Evolutionary conservation across 2,329 filamentous ascomycete genomes (phyloP).

Genomic region (Nemania abortiva): DNA sequence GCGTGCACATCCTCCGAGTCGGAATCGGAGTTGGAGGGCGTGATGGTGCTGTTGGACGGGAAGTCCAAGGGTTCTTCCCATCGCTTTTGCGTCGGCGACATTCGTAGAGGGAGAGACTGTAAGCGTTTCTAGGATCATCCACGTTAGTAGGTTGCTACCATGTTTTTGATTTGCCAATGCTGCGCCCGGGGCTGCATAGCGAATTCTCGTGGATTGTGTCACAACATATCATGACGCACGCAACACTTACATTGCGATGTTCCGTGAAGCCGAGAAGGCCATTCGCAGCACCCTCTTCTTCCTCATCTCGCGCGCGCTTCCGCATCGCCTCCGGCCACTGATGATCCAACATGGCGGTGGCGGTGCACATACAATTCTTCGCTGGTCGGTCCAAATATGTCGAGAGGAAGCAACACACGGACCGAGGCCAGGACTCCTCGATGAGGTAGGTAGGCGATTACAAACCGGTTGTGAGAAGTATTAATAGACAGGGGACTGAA

Average conservation of each 20-base stretch:
- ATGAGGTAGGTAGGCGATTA: background rate
- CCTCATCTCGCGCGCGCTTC: slow-evolving; percentile 50
- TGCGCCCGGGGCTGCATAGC: background rate
- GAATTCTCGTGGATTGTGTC: background rate
- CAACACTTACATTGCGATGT: slow-evolving; percentile 51
- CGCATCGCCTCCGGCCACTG: slow-evolving; percentile 40
- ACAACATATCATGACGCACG: slow-evolving; percentile 16
- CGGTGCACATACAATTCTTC: background rate
- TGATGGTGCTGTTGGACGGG: slow-evolving; percentile 50
- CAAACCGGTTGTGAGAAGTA: background rate
- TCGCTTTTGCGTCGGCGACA: slow-evolving; percentile 57
- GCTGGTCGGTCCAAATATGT: background rate
- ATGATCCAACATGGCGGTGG: slow-evolving; percentile 29
- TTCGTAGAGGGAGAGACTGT: slow-evolving; percentile 64
- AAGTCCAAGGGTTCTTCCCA: slow-evolving; percentile 50
- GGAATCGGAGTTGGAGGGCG: slow-evolving; percentile 57
- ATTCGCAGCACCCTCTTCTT: slow-evolving; percentile 41
- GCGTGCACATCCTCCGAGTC: slow-evolving; percentile 54
- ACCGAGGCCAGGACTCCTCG: background rate
- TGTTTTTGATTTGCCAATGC: background rate
- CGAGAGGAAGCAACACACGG: background rate
- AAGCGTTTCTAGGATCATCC: slow-evolving; percentile 62
- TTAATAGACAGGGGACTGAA: slow-evolving; percentile 1
- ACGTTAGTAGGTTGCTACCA: background rate
- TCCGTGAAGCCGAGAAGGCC: slow-evolving; percentile 49